phyloP scores from a whole-genome alignment of 192 early-diverging fungal species.

The Coemansia sp. region DNA sequence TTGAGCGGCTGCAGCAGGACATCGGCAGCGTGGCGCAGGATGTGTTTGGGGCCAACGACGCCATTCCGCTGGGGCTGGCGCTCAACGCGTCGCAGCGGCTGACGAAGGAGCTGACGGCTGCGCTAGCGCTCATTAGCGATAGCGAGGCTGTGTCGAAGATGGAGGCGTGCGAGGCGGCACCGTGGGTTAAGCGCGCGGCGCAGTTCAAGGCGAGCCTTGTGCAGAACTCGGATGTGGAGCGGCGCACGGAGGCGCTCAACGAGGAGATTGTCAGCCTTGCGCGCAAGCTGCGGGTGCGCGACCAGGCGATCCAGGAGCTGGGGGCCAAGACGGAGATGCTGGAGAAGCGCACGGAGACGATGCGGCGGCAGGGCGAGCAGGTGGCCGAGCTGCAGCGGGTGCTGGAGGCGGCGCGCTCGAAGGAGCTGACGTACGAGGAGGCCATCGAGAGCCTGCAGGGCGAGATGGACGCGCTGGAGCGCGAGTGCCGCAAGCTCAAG shows the following conservation, averaged over 20 bases:
- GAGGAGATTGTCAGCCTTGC: slow-evolving; percentile 80
- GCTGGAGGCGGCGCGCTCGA: slow-evolving; percentile 58
- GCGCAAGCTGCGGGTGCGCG: slow-evolving; percentile 78
- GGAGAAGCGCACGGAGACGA: slow-evolving; percentile 74
- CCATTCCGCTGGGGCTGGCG: slow-evolving; percentile 16
- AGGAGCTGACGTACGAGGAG: slow-evolving; percentile 71
- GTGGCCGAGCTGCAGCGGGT: slow-evolving; percentile 61
- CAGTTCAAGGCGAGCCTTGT: slow-evolving; percentile 78
- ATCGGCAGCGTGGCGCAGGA: slow-evolving; percentile 34
- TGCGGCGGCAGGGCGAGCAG: slow-evolving; percentile 67
- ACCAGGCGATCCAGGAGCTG: slow-evolving; percentile 76
- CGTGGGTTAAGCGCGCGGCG: slow-evolving; percentile 80
- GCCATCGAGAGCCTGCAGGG: slow-evolving; percentile 67
- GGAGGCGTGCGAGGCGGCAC: slow-evolving; percentile 55
- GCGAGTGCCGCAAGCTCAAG: slow-evolving; percentile 61
- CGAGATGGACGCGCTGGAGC: slow-evolving; percentile 69
- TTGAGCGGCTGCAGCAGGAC: slow-evolving; percentile 16
- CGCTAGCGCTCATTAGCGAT: slow-evolving; percentile 18
- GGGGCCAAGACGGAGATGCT: slow-evolving; percentile 75
- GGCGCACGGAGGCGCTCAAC: slow-evolving; percentile 69
- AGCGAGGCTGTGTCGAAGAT: neutral
- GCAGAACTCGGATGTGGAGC: slow-evolving; percentile 78
- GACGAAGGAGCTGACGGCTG: slow-evolving; percentile 16
- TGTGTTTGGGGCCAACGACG: slow-evolving; percentile 30
- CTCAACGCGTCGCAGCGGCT: slow-evolving; percentile 22